Conservation (phyloP, 2,329 filamentous ascomycete genomes). For the Thelonectria olida region DNA sequence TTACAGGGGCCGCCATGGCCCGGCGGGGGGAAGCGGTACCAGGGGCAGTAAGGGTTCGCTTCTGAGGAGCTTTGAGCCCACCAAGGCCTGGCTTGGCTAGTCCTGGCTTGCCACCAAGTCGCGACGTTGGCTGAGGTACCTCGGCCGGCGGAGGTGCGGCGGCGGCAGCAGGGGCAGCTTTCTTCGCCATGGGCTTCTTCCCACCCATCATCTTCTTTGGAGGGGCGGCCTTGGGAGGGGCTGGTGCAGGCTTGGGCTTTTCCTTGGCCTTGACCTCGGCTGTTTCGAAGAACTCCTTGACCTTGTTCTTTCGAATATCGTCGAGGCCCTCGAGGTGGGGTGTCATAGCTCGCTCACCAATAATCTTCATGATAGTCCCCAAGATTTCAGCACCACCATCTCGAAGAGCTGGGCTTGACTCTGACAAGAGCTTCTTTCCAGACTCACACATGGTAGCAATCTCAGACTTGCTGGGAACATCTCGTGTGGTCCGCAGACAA, state of each 20-base stretch:
- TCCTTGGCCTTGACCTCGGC: constrained; percentile 59
- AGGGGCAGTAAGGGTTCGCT: constrained; percentile 60
- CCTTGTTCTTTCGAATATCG: constrained; percentile 93
- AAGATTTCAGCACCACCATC: constrained; percentile 91
- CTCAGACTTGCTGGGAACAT: constrained; percentile 86
- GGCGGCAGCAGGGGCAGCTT: constrained; percentile 53
- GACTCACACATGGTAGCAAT: constrained; percentile 87
- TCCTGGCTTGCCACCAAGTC: constrained; percentile 55
- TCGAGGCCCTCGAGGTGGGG: constrained; percentile 91
- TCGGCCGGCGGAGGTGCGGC: constrained; percentile 55
- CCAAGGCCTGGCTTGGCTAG: constrained; percentile 63
- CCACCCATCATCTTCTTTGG: constrained; percentile 59
- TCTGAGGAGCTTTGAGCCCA: constrained; percentile 69
- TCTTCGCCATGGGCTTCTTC: constrained; percentile 55
- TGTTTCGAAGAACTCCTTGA: constrained; percentile 88
- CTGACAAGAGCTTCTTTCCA: constrained; percentile 87
- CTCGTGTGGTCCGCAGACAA: constrained; percentile 82
- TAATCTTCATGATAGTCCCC: constrained; percentile 97
- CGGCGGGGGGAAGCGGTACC: constrained; percentile 64
- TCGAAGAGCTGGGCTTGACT: constrained; percentile 86
- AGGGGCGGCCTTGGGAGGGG: constrained; percentile 60
- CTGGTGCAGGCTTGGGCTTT: constrained; percentile 83
- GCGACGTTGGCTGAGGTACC: constrained; percentile 66
- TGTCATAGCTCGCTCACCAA: constrained; percentile 95
- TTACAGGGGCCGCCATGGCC: constrained; percentile 56